Evolutionary conservation across 2,329 filamentous ascomycete genomes (phyloP).

Genomic region (Esteya vermicola): DNA sequence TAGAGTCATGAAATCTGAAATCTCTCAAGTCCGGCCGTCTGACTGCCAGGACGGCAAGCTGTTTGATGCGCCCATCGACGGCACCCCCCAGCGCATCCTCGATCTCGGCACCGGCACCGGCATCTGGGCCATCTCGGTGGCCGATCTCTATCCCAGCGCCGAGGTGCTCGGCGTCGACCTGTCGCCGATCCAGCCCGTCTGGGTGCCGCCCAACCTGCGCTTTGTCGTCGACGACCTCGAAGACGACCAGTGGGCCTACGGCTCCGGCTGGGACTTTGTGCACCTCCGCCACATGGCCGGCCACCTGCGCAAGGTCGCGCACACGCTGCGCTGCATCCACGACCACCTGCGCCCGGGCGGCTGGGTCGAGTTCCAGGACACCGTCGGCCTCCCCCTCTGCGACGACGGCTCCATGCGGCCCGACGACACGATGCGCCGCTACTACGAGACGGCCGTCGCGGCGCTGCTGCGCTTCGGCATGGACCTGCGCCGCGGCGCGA

Average conservation of each 20-base stretch:
- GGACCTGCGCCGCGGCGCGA: background rate
- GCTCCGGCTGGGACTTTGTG: slow-evolving; percentile 40
- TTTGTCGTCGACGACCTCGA: slow-evolving; percentile 38
- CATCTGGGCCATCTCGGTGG: slow-evolving; percentile 5
- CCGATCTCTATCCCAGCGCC: slow-evolving; percentile 4
- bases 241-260: slow-evolving; percentile 37
- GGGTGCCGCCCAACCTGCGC: slow-evolving; percentile 23
- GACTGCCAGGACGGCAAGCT: background rate
- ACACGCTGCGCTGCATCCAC: slow-evolving; percentile 12
- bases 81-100: slow-evolving; percentile 12
- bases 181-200: slow-evolving; percentile 22
- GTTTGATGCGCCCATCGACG: slow-evolving; percentile 9
- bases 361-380: slow-evolving; percentile 35
- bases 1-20: too few species aligned
- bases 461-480: background rate
- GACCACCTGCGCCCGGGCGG: slow-evolving; percentile 25
- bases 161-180: slow-evolving; percentile 19
- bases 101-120: slow-evolving; percentile 13
- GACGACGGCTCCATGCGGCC: slow-evolving; percentile 21
- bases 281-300: slow-evolving; percentile 32
- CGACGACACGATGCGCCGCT: slow-evolving; percentile 21
- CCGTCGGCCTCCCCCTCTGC: slow-evolving; percentile 23
- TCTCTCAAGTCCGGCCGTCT: too few species aligned
- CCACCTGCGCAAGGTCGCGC: slow-evolving; percentile 15
- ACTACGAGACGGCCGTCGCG: slow-evolving; percentile 10